Conservation (phyloP, 108 stramenopile genomes). For the Heterococcus sp. region DNA sequence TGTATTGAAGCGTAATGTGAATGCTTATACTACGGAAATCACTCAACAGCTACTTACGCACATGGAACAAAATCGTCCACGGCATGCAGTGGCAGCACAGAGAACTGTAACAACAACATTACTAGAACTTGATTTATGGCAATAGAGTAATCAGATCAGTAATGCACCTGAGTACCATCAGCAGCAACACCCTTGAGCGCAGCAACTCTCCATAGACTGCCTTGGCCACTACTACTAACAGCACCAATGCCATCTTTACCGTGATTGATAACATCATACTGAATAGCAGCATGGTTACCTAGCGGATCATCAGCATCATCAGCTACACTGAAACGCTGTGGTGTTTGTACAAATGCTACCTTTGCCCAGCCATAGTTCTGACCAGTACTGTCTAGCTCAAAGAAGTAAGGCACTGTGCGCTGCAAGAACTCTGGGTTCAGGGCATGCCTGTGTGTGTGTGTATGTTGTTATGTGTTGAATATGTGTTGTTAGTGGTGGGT, state of each 20-base stretch:
- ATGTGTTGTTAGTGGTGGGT: background rate
- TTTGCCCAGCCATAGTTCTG: conserved; percentile 36
- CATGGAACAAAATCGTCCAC: too few relatives aligned
- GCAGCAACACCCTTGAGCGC: conserved; percentile 19
- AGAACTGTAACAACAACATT: too few relatives aligned
- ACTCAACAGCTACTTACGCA: too few relatives aligned
- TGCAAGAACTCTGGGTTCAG: conserved; percentile 49
- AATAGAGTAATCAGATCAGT: too few relatives aligned
- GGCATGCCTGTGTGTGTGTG: conserved; percentile 4
- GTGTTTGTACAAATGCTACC: conserved; percentile 40
- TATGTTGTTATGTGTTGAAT: background rate
- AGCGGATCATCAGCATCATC: conserved; percentile 18
- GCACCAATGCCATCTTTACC: conserved; percentile 45
- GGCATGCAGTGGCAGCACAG: too few relatives aligned
- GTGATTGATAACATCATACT: conserved; percentile 47
- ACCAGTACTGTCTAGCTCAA: conserved; percentile 7
- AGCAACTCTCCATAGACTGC: conserved; percentile 34
- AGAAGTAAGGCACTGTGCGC: conserved; percentile 44
- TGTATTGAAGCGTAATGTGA: too few relatives aligned
- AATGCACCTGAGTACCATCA: conserved; percentile 12
- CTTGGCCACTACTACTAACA: conserved; percentile 35
- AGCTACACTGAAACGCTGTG: conserved; percentile 13
- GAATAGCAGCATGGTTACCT: conserved; percentile 34
- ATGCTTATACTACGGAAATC: too few relatives aligned
- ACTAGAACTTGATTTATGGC: too few relatives aligned